Evolutionary conservation across 768 basidiomycete genomes (phyloP).

Genomic region (Inosperma sp.): DNA sequence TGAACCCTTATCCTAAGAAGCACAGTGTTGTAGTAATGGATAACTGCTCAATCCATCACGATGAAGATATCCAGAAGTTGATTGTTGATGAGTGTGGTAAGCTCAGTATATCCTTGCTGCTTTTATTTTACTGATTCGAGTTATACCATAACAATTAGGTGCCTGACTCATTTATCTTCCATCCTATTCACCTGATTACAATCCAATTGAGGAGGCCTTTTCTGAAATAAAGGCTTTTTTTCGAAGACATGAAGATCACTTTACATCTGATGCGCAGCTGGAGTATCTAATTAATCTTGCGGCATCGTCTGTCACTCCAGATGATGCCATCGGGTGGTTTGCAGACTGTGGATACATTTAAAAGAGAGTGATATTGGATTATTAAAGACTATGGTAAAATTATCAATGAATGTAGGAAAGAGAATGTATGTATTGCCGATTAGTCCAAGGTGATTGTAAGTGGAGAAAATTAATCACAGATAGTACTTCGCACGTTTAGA

Average conservation of each 20-base stretch:
- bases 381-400: background rate
- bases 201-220: constrained; percentile 31
- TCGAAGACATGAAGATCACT: constrained; percentile 12
- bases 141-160: constrained; percentile 2
- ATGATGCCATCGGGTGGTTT: too few species aligned
- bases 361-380: background rate
- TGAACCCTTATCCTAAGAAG: constrained; percentile 31
- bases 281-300: constrained; percentile 19
- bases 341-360: background rate
- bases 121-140: background rate
- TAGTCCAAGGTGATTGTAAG: background rate
- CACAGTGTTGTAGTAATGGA: constrained; percentile 35
- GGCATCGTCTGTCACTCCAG: constrained; percentile 5
- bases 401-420: background rate
- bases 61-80: constrained; percentile 27
- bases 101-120: background rate
- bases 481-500: background rate
- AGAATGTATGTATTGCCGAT: background rate
- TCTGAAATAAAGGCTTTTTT: constrained; percentile 22
- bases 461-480: background rate
- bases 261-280: background rate
- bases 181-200: constrained; percentile 31
- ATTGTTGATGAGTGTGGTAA: constrained; percentile 25
- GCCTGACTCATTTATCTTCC: constrained; percentile 24
- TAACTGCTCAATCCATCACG: constrained; percentile 39